Conservation (phyloP, 1,284 basidiomycete genomes). For the Irpex lacteus region DNA sequence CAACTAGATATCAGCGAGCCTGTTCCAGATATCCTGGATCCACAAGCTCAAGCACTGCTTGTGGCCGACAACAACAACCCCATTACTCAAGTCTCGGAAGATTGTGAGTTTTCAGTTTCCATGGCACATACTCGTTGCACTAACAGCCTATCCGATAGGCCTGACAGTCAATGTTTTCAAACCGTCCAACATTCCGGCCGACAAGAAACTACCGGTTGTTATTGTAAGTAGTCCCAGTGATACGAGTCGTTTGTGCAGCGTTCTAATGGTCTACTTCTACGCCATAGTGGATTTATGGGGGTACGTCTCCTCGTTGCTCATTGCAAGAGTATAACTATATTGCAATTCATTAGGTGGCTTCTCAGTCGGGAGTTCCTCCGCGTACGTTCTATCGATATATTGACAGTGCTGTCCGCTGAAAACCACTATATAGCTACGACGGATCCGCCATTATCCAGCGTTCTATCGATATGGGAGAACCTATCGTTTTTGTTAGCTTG, state of each 20-base stretch:
- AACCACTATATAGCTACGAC: constrained; percentile 2
- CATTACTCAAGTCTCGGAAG: neutral
- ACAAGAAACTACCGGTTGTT: constrained; percentile 2
- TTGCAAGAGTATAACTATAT: too few relatives aligned
- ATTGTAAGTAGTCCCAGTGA: neutral
- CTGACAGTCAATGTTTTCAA: constrained; percentile 8
- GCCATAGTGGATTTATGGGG: constrained; percentile 53
- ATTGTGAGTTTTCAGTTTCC: neutral
- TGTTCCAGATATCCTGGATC: neutral
- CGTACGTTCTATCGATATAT: constrained; percentile 6
- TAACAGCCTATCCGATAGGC: neutral
- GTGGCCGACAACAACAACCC: too few relatives aligned
- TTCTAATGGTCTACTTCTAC: too few relatives aligned
- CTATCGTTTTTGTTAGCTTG: constrained; percentile 31
- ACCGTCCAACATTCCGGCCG: neutral
- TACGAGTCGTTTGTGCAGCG: too few relatives aligned
- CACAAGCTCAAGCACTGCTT: neutral
- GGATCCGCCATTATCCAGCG: constrained; percentile 30
- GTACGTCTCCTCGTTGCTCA: constrained; percentile 22
- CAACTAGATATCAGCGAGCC: constrained; percentile 35
- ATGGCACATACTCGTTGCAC: too few relatives aligned
- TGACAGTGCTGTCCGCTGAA: too few relatives aligned
- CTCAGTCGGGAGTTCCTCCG: constrained; percentile 21
- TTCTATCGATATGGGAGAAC: constrained; percentile 34
- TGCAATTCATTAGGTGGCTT: constrained; percentile 24